Evolutionary conservation across 495 filamentous ascomycete genomes (phyloP).

Genomic region (Tuber calosporum): DNA sequence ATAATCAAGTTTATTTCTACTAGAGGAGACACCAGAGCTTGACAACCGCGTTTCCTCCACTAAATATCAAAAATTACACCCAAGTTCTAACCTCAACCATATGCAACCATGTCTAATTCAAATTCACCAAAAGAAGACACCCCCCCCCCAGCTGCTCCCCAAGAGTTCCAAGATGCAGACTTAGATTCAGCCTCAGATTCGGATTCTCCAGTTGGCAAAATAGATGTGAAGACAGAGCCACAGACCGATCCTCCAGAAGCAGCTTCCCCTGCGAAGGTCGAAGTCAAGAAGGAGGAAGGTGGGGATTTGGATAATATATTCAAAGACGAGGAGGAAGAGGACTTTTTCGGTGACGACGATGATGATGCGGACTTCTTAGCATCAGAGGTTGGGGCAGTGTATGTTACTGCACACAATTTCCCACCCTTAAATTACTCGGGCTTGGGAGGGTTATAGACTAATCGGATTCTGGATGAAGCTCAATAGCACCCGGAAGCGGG

Average conservation of each 20-base stretch:
- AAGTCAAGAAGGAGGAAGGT: slow-evolving; percentile 13
- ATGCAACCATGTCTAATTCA: slow-evolving; percentile 19
- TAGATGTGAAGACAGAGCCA: slow-evolving; percentile 7
- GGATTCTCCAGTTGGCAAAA: neutral
- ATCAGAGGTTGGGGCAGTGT: slow-evolving; percentile 21
- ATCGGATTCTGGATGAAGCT: slow-evolving; percentile 18
- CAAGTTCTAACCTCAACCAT: slow-evolving; percentile 3
- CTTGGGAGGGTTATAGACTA: neutral
- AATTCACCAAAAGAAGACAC: slow-evolving; percentile 21
- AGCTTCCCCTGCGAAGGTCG: slow-evolving; percentile 6
- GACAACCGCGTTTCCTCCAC: slow-evolving; percentile 15
- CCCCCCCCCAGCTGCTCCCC: slow-evolving; percentile 17
- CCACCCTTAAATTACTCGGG: slow-evolving; percentile 5
- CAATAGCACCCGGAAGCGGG: slow-evolving; percentile 20
- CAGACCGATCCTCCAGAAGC: slow-evolving; percentile 15
- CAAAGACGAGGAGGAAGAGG: slow-evolving; percentile 21
- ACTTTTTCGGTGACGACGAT: slow-evolving; percentile 29
- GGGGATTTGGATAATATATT: slow-evolving; percentile 26
- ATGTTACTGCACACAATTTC: neutral
- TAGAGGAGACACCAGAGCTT: too few species aligned
- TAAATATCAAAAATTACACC: slow-evolving; percentile 11
- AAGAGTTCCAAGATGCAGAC: neutral
- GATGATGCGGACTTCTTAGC: slow-evolving; percentile 19
- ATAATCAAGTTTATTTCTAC: too few species aligned
- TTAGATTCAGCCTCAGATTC: slow-evolving; percentile 9